Evolutionary conservation across 2,329 filamentous ascomycete genomes (phyloP), one percentile per base, ranked within the genome.

Genomic region (Neopestalotiopsis clavispora): DNA sequence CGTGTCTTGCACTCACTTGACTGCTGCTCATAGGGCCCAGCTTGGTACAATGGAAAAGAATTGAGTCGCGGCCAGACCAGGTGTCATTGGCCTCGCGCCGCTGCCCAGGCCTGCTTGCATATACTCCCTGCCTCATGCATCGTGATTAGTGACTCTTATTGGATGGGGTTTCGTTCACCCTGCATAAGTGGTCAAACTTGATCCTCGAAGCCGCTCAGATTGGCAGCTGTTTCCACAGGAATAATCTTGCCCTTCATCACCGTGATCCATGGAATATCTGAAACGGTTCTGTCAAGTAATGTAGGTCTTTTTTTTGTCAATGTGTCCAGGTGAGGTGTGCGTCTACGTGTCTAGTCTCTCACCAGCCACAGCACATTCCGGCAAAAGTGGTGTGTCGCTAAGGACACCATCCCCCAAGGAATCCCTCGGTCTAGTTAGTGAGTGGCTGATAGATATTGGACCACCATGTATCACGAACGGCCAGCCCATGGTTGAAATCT

Each of bases 41-140:
- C 34, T 38, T 6, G 34, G 20, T 38, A 42, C 23, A 63, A 17
- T n/a, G 60, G 17, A 23, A 23, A n/a, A 20, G 14, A 13, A 45
- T 23, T 13, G 40, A 45, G 12, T 49, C n/a, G 40, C 61, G 40
- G 30, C 42, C 10, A 20, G 28, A 23, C 38, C 20, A 20, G 20
- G 34, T 61, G 57, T 20, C 17, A 34, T 61, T 61, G 59, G 28
- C 13, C 59, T 38, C 10, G n/a, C n/a, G n/a, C 40, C 34, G 42
- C 28, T 30, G 38, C 61, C 61, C 23, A 64, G 61, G 40, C 61
- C 57, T 30, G 38, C 42, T 28, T 64, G n/a, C 38, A 45, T n/a
- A 38, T 62, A 52, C 59, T 38, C 61, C 61, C 61, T 64, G 61
- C 40, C 40, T 45, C 61, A 28, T 64, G 61, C 61, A 64, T 64